Evolutionary conservation across 1,139 yeast species (phyloP).

Genomic region (Barnettozyma hawaiiensis): DNA sequence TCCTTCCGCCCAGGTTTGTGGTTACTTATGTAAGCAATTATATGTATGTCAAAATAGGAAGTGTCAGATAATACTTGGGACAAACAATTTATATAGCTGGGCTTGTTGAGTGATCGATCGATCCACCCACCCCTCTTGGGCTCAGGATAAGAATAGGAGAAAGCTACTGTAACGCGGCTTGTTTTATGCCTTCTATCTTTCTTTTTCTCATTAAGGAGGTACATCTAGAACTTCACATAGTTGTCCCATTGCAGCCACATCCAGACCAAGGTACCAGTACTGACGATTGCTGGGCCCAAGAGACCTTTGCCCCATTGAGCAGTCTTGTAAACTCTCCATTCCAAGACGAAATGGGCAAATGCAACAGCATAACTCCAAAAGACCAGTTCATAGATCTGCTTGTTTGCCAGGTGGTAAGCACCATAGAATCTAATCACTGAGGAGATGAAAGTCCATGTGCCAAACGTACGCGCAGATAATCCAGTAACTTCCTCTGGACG

Average conservation of each 20-base stretch:
- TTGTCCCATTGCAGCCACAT: conserved; percentile 53
- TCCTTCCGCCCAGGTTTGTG: too few relatives aligned
- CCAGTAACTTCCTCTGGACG: conserved; percentile 64
- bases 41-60: too few relatives aligned
- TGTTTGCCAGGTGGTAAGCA: conserved; percentile 65
- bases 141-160: too few relatives aligned
- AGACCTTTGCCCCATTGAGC: conserved; percentile 85
- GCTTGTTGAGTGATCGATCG: too few relatives aligned
- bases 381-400: conserved; percentile 71
- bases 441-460: conserved; percentile 93
- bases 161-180: too few relatives aligned
- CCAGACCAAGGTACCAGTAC: conserved; percentile 55
- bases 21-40: too few relatives aligned
- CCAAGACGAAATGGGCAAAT: conserved; percentile 73
- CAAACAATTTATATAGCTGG: too few relatives aligned
- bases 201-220: too few relatives aligned
- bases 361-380: conserved; percentile 84
- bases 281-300: conserved; percentile 75
- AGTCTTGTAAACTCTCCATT: conserved; percentile 75
- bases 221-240: conserved; percentile 35
- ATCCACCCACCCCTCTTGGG: too few relatives aligned
- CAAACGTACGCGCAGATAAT: conserved; percentile 90
- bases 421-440: conserved; percentile 83
- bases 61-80: too few relatives aligned
- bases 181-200: too few relatives aligned